Base-by-base conservation (phyloP, 805 yeast species). In the Torulaspora indica region DNA sequence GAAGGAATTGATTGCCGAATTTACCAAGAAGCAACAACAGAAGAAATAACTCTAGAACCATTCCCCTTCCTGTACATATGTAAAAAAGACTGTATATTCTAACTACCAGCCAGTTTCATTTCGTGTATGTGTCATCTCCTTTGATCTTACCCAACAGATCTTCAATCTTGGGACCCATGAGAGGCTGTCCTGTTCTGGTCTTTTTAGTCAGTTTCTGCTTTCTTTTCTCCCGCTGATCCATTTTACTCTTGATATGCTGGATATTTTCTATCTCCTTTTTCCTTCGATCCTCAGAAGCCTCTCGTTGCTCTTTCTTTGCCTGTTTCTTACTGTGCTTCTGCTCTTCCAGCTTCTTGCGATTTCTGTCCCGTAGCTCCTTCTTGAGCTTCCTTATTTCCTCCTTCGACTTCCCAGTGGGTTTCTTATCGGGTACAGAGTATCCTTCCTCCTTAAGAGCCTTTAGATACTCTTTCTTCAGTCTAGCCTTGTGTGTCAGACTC, bases 151-250 rank as follows among this genome's bases (percentile, higher is more conserved):
- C 93, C 38, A 90, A 71, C 35, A 90, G 69, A 54, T 79, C 77
- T 44, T 79, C 82, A 46, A 90, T 86, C 64, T 95, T 77, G 12
- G 96, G 95, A 0, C 88, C 96, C 91, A 90, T 86, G 35, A 78
- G 66, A 2, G 97, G 97, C 63, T 90, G 98, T 0, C 98, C 98
- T 3, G 69, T 60, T 55, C 72, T 72, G 1, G 95, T 90, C 49
- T 71, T 80, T 46, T 74, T 71, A 7, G 72, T 67, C 40, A 81
- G 53, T 17, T 56, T 61, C 46, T 75, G 71, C 23, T 74, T 69
- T 53, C 74, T 75, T 27, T 55, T 68, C 59, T 69, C 75, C 57
- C 69, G 67, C 30, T 61, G 60, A 33, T 57, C 69, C 57, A 64
- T 72, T 47, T 69, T 77, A 57, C 62, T 61, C 54, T 60, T 58